Conservation (phyloP, 2,329 filamentous ascomycete species). For the Emmonsiellopsis sp. region DNA sequence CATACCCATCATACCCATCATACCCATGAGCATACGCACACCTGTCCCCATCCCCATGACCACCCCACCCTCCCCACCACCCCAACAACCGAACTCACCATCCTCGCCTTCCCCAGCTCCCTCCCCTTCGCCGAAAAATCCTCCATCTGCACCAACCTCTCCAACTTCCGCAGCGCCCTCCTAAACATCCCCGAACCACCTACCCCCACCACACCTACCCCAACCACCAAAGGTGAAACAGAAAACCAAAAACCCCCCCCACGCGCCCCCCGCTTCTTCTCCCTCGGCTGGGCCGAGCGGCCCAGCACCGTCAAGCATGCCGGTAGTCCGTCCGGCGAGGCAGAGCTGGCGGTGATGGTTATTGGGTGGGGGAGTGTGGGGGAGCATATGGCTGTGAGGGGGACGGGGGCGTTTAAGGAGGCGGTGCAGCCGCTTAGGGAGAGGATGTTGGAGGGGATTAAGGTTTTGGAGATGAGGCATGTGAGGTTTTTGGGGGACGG, state of each 20-base stretch:
- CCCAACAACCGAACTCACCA: slow-evolving; percentile 43
- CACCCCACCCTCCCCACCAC: slow-evolving; percentile 28
- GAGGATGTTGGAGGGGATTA: slow-evolving; percentile 26
- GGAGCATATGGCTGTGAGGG: slow-evolving; percentile 38
- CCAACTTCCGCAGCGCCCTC: slow-evolving; percentile 29
- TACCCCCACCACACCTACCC: slow-evolving; percentile 9
- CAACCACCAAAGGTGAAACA: neutral
- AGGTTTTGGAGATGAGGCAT: slow-evolving; percentile 39
- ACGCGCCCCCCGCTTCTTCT: slow-evolving; percentile 18
- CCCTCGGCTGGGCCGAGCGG: slow-evolving; percentile 29
- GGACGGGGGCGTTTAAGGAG: slow-evolving; percentile 37
- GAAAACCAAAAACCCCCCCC: neutral
- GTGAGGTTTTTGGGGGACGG: slow-evolving; percentile 25
- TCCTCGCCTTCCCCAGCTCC: slow-evolving; percentile 34
- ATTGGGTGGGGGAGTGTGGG: slow-evolving; percentile 47
- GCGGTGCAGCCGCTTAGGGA: slow-evolving; percentile 35
- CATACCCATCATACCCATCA: slow-evolving; percentile 17
- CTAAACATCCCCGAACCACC: slow-evolving; percentile 20
- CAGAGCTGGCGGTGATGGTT: slow-evolving; percentile 34
- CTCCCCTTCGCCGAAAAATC: slow-evolving; percentile 20
- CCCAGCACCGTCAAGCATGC: slow-evolving; percentile 22
- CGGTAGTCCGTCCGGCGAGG: slow-evolving; percentile 33
- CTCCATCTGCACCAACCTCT: slow-evolving; percentile 24
- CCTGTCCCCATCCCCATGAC: slow-evolving; percentile 11
- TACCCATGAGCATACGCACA: slow-evolving; percentile 11